Conservation (phyloP, 192 early-diverging fungal species). For the Coemansia umbellata region DNA sequence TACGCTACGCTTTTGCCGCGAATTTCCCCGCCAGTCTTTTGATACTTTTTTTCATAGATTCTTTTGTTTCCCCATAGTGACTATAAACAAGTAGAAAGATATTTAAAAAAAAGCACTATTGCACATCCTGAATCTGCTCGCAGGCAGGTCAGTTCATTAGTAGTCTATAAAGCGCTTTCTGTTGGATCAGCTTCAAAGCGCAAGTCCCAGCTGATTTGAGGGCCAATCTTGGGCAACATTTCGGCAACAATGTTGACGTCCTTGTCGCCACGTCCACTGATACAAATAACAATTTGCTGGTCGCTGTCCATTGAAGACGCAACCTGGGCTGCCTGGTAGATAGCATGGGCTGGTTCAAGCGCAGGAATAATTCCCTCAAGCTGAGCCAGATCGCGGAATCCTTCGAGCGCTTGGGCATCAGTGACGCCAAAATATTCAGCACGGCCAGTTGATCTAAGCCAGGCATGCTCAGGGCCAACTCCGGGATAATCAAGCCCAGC, state of each 20-base stretch:
- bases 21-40: too few species aligned
- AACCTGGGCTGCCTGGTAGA: conserved; percentile 74
- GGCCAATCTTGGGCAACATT: conserved; percentile 83
- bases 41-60: too few species aligned
- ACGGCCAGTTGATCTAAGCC: conserved; percentile 79
- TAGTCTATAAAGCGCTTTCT: conserved; percentile 4
- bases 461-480: conserved; percentile 95
- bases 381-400: conserved; percentile 68
- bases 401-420: conserved; percentile 81
- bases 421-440: conserved; percentile 78
- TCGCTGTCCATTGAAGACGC: conserved; percentile 71
- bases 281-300: conserved; percentile 82
- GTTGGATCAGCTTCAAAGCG: conserved; percentile 54
- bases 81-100: too few species aligned
- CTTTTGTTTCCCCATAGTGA: too few species aligned
- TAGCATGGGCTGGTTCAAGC: conserved; percentile 91
- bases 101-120: too few species aligned
- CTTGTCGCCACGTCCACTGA: conserved; percentile 96
- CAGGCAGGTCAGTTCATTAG: too few species aligned
- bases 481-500: conserved; percentile 98
- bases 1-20: too few species aligned
- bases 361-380: conserved; percentile 93
- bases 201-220: conserved; percentile 86
- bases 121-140: too few species aligned
- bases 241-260: conserved; percentile 92